Conservation (phyloP, 2,329 filamentous ascomycete genomes). For the Chalaropsis thielavioides region DNA sequence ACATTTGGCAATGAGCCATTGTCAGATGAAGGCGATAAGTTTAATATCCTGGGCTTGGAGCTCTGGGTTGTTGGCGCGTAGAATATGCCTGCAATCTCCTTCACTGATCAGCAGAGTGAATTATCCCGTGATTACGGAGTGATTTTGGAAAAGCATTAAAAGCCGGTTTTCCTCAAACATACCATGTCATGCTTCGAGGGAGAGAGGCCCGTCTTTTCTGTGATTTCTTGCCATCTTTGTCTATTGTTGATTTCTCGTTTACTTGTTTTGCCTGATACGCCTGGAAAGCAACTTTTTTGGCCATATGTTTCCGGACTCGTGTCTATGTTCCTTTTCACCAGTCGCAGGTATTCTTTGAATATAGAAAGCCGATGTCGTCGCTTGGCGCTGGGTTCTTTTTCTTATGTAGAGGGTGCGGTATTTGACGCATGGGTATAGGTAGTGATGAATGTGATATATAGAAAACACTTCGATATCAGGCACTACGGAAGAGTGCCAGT, state of each 20-base stretch:
- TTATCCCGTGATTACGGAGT: background rate
- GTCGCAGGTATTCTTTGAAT: too few relatives aligned
- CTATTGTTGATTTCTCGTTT: background rate
- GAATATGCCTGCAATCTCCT: slow-evolving; percentile 21
- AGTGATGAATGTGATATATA: too few relatives aligned
- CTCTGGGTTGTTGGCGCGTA: slow-evolving; percentile 68
- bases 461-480: too few relatives aligned
- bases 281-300: background rate
- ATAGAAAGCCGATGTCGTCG: too few relatives aligned
- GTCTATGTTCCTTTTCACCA: background rate
- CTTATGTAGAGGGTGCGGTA: too few relatives aligned
- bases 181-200: background rate
- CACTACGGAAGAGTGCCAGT: too few relatives aligned
- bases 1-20: slow-evolving; percentile 93
- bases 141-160: background rate
- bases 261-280: background rate
- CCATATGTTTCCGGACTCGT: background rate
- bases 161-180: background rate
- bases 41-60: slow-evolving; percentile 80
- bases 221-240: background rate
- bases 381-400: too few relatives aligned
- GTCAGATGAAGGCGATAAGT: slow-evolving; percentile 85
- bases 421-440: too few relatives aligned
- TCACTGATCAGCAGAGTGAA: background rate
- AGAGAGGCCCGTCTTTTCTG: background rate